Evolutionary conservation across 2,329 filamentous ascomycete genomes (phyloP), one percentile per base, ranked within the genome.

Genomic region (Colletotrichum chrysophilum): DNA sequence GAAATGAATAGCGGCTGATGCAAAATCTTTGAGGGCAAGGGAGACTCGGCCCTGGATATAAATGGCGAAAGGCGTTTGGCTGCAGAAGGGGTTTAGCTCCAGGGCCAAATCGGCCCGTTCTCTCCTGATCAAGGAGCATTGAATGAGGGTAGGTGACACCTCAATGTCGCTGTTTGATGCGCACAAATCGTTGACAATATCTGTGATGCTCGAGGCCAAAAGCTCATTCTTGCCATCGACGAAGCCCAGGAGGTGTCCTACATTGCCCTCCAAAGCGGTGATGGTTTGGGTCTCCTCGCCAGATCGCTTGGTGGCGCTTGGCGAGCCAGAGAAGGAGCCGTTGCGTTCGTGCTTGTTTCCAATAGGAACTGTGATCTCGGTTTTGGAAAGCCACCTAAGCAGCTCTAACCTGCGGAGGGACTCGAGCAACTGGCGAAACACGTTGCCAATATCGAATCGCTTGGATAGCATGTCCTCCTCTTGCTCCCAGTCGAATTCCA

Each of bases 41-140:
- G 92, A 90, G 65, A 98, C 89, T 34, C 97, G 93, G 4, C 94
- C 97, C 83, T 96, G 95, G 6, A 98, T 90, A 81, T 99, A 99
- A 79, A 89, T 94, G 87, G 86, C 93, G 88, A 89, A 96, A 77
- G 89, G 86, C 67, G 90, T 90, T 67, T 89, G 87, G 24, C 87
- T 86, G 76, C 88, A 88, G 79, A 93, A 93, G 1, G 89, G 86
- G 16, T 85, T 84, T 30, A 93, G 87, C 76, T 92, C 89, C 34
- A 89, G 79, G 16, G 92, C 91, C 21, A 94, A 83, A 80, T 93
- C 92, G 4, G 91, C 86, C 73, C 92, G 87, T 70, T 91, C 89
- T 74, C 89, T 86, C 79, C 91, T 91, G 32, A 94, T 84, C 8
- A 94, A 84, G 69, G 89, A 90, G 80, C 91, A 93, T 81, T 94